A percentile compares a stretch with the other conserved stretches of the same genome.
Conservation (phyloP, 2,329 filamentous ascomycete species). For the Aspergillus versicolor region DNA sequence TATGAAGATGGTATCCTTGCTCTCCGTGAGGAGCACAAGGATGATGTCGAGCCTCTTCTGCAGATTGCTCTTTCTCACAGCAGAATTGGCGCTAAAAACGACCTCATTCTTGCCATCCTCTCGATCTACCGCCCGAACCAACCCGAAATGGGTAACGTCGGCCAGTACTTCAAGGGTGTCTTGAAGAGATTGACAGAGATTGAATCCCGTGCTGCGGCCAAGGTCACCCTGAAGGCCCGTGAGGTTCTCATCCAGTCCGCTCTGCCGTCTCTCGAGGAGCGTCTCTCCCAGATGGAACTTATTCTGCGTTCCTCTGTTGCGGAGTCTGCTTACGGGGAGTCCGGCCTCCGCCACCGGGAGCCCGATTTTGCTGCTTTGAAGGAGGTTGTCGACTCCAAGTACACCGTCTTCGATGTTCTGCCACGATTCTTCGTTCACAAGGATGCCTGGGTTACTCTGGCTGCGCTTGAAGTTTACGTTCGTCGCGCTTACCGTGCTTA, state of each 20-base stretch:
- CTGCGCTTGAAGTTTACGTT: slow-evolving; percentile 92
- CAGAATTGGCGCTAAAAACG: slow-evolving; percentile 89
- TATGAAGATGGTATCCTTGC: slow-evolving; percentile 93
- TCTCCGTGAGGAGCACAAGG: slow-evolving; percentile 94
- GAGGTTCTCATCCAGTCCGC: slow-evolving; percentile 98
- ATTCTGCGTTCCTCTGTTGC: slow-evolving; percentile 94
- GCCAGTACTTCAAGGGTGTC: slow-evolving; percentile 79
- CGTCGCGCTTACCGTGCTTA: slow-evolving; percentile 97
- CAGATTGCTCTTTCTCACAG: slow-evolving; percentile 92
- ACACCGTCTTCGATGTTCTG: slow-evolving; percentile 95
- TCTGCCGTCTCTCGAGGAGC: slow-evolving; percentile 91
- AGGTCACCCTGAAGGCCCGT: slow-evolving; percentile 94
- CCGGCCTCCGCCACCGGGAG: slow-evolving; percentile 92
- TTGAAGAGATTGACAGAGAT: slow-evolving; percentile 88
- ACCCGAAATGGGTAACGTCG: slow-evolving; percentile 82
- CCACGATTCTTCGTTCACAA: slow-evolving; percentile 93
- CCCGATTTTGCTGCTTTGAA: slow-evolving; percentile 88
- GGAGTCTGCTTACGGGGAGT: slow-evolving; percentile 96
- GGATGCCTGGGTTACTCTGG: slow-evolving; percentile 90
- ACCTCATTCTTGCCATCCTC: slow-evolving; percentile 84
- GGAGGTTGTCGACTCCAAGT: slow-evolving; percentile 97
- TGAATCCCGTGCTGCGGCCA: slow-evolving; percentile 80
- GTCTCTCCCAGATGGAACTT: slow-evolving; percentile 95
- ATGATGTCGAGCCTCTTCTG: slow-evolving; percentile 80
- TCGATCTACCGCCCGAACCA: slow-evolving; percentile 95